Evolutionary conservation across 1,284 basidiomycete species (phyloP), one percentile per base, ranked within the genome.

Genomic region (Phenoliferia sp.): DNA sequence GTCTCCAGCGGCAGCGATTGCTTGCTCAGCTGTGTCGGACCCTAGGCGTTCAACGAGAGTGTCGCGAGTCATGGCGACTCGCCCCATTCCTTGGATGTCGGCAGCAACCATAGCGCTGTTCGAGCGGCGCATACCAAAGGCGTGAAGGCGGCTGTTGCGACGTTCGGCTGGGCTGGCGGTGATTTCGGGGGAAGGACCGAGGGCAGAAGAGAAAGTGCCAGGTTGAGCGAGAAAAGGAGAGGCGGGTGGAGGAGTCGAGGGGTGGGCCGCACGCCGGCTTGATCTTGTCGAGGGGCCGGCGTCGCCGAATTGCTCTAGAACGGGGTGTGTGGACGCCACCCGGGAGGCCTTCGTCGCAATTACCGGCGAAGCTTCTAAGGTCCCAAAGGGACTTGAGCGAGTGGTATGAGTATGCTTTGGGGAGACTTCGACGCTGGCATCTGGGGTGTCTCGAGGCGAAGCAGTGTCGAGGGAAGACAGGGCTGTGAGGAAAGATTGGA

Each of bases 61-160:
- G 26, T 63, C 59, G 31, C 67, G 69, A 10, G 67, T 57, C 16
- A 73, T 59, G 1, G 71, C 67, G 32, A 74, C 71, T 2, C 73
- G 69, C n/a, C 73, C 73, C 73, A 74, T 74, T 5, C 73, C 73
- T 3, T 65, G 58, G 16, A 69, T 52, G 3, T 65, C 48, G 10
- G 67, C 70, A 1, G 69, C 69, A 12, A 72, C 63, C 39, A 72
- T 59, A 17, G 65, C 55, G 55, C 55, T 57, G 55, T 57, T 22
- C 7, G 55, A 57, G 55, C 55, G 55, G 55, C 55, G 55, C 10
- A 57, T 31, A 3, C 29, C 55, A 22, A 57, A 57, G 16, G 32
- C 55, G 55, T 57, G 55, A 3, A 57, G 55, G 31, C 55, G 55
- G 31, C 55, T 33, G 29, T 57, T 32, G 55, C 55, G 55, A 33